Evolutionary conservation across 371 early-diverging fungal genomes (phyloP), one percentile per base, ranked within the genome.

Genomic region (Parasitella parasitica): DNA sequence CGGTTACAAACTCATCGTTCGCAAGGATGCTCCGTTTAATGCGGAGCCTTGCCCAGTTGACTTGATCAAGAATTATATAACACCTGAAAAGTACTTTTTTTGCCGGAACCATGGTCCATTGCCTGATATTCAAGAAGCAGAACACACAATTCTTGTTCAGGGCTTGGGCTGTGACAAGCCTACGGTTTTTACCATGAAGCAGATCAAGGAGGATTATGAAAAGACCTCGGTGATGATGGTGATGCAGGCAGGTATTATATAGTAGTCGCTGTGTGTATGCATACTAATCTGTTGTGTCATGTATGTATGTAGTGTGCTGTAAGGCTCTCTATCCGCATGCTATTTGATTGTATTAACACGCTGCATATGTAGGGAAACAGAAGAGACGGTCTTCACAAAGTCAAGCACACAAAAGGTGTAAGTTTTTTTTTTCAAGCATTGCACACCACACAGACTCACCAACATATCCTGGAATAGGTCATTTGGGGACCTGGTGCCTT

Each of bases 91-190:
- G 8, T 59, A 77, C 27, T 81, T 84, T 48, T 86, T 86, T 57
- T 79, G 82, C 54, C 91, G 96, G 18, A 92, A 92, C 66, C 96
- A 95, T 71, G 89, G 94, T 2, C 92, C 94, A 15, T 89, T 94
- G 18, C 96, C 96, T 22, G 71, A 84, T 48, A 71, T 93, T n/a
- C 72, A 84, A 22, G 75, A 77, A 9, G 35, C 37, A 15, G 49
- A 73, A 2, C 84, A 86, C 61, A 36, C 49, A 9, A 62, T 86
- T 43, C 65, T 70, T 4, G 60, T 89, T 13, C 67, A 72, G n/a
- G 70, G 75, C 2, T 36, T 71, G 49, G 64, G 70, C 3, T 57
- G 48, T 49, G 49, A 39, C 2, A 22, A 35, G 32, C 22, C 46
- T 4, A 57, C 22, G 2, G 6, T 26, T 9, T 52, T 86, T 24